These are phyloP conservation scores for Trichophyton verrucosum DNA, from an alignment of 2,329 filamentous ascomycete genomes.

Conservation along the genomic window DNA sequence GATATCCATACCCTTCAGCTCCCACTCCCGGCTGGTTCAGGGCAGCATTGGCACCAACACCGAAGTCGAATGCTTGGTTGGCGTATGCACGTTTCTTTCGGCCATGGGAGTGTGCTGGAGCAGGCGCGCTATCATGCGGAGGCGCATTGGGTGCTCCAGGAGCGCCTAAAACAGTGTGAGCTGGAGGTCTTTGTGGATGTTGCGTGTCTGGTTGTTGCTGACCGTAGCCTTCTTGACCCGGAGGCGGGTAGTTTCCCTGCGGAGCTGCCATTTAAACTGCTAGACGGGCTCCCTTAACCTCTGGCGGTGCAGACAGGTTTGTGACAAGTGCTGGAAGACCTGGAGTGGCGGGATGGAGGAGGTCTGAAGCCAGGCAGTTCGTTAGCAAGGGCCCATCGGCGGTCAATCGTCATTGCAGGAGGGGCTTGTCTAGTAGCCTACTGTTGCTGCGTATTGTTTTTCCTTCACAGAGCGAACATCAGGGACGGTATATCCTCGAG, in stretches of 20 bases:
- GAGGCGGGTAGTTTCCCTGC: conserved; percentile 40
- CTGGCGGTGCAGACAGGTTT: background rate
- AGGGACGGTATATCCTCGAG: background rate
- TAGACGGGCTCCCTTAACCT: background rate
- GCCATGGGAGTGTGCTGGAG: conserved; percentile 15
- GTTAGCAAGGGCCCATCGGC: background rate
- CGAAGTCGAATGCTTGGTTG: conserved; percentile 87
- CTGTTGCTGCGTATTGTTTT: background rate
- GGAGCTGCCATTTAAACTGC: conserved; percentile 35
- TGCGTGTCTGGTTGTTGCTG: conserved; percentile 29
- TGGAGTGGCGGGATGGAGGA: background rate
- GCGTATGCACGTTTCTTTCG: conserved; percentile 89
- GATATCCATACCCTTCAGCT: conserved; percentile 52
- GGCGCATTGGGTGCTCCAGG: conserved; percentile 9
- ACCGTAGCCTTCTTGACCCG: conserved; percentile 37
- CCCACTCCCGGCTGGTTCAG: conserved; percentile 38
- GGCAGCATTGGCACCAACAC: conserved; percentile 68
- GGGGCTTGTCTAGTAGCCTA: background rate
- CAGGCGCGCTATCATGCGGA: conserved; percentile 16
- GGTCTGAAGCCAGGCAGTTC: background rate
- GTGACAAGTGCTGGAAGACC: background rate
- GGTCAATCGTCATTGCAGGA: background rate
- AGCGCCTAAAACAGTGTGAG: conserved; percentile 22
- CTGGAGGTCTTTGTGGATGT: conserved; percentile 25
- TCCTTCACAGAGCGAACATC: background rate